Base-by-base conservation (phyloP, 352 stramenopile genomes). In the Pythium myriotylum region DNA sequence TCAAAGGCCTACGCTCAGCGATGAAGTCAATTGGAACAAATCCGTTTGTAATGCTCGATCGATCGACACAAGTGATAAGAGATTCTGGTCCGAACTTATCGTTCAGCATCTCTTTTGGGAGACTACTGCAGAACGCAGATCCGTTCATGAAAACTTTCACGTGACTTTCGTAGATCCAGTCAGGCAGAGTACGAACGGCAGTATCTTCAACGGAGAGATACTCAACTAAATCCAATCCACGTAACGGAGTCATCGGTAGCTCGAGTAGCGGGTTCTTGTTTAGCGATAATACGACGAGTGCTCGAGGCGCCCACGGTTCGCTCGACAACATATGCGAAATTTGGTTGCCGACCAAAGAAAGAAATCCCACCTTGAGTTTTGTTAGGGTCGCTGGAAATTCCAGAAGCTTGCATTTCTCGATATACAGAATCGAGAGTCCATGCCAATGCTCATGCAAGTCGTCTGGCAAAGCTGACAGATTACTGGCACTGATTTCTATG, bases 291-390 rank as follows among this genome's bases (percentile, higher is more conserved):
- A 32, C 33, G 1, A 40, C n/a, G 17, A 45, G 27, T 17, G 26
- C 16, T 27, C 29, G 7, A 27, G 29, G 3, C 0, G 29, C 26
- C 29, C 27, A 42, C 19, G 42, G 17, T 19, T n/a, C 29, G 7
- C 3, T 7, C 5, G 32, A 19, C 2, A 10, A 3, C 9, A 45
- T 16, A 20, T 14, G 19, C 19, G 37, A 22, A 27, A 65, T 58
- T 24, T 55, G 39, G 35, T 67, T 67, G 16, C 59, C 59, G 6
- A 48, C 24, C 12, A 67, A 22, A 4, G 59, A 67, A 0, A 67
- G 29, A n/a, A 53, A 47, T 12, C 46, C 49, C 3, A 60, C 40
- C 9, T 19, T 2, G 10, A 67, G 51, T 3, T n/a, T 3, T 6
- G 33, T 49, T 24, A 65, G 58, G 9, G 17, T 26, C 3, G 20